Evolutionary conservation across 164 flowering plant genomes (phyloP).

Genomic region (Vitis rotundifolia): DNA sequence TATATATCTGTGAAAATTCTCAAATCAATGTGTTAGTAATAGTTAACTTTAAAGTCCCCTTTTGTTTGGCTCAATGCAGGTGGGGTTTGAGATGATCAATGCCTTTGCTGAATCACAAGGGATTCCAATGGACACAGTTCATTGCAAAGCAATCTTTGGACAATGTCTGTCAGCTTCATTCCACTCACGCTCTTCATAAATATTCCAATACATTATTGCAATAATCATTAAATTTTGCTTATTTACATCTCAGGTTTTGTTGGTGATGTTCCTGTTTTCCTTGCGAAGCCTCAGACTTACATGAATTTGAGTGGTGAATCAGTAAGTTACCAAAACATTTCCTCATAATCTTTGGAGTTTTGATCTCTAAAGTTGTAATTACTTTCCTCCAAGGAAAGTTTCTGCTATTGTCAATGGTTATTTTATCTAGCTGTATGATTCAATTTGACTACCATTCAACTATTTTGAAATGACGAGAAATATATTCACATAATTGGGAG

Average conservation of each 20-base stretch:
- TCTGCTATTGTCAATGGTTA: neutral
- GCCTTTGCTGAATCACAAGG: constrained; percentile 73
- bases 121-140: constrained; percentile 55
- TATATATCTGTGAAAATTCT: neutral
- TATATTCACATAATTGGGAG: neutral
- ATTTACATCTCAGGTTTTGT: constrained; percentile 50
- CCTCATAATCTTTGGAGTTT: neutral
- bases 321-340: constrained; percentile 36
- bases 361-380: neutral
- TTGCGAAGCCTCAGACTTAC: constrained; percentile 97
- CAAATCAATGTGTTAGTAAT: neutral
- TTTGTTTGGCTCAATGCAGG: constrained; percentile 39
- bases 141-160: constrained; percentile 88
- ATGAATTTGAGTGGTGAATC: constrained; percentile 98
- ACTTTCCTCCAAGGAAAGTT: neutral
- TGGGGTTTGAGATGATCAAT: constrained; percentile 91
- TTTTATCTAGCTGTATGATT: neutral
- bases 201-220: neutral
- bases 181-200: neutral
- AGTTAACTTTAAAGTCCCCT: neutral
- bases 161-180: constrained; percentile 45
- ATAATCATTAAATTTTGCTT: neutral
- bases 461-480: neutral
- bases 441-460: neutral
- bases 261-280: constrained; percentile 67